Conservation (phyloP, 352 stramenopile genomes). For the Phytophthora boehmeriae region DNA sequence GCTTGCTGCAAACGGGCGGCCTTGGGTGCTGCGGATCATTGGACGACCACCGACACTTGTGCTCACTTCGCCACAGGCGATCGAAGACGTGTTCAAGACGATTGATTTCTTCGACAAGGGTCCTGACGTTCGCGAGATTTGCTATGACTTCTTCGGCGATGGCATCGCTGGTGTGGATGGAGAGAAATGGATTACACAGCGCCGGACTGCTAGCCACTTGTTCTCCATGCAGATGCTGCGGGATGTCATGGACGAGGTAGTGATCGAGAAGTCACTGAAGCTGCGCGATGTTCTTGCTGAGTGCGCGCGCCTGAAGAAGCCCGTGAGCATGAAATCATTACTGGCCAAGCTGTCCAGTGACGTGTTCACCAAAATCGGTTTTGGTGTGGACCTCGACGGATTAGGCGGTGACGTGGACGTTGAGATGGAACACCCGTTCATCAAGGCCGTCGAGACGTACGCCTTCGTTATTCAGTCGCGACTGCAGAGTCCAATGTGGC, state of each 20-base stretch:
- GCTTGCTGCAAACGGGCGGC: slow-evolving; percentile 28
- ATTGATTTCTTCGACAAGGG: slow-evolving; percentile 60
- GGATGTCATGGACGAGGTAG: slow-evolving; percentile 48
- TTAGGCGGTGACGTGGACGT: slow-evolving; percentile 27
- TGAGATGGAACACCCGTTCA: slow-evolving; percentile 32
- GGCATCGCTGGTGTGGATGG: slow-evolving; percentile 61
- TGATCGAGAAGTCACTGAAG: slow-evolving; percentile 33
- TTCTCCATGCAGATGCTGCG: slow-evolving; percentile 62
- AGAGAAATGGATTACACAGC: slow-evolving; percentile 57
- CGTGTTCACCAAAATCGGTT: slow-evolving; percentile 36
- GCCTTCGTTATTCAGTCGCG: slow-evolving; percentile 28
- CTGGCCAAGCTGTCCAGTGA: slow-evolving; percentile 30
- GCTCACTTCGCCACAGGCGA: slow-evolving; percentile 22
- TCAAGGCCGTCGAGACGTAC: slow-evolving; percentile 32
- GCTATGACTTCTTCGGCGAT: slow-evolving; percentile 48
- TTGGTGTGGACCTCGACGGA: slow-evolving; percentile 35
- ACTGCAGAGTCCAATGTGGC: slow-evolving; percentile 35
- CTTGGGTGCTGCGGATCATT: slow-evolving; percentile 47
- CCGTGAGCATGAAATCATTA: slow-evolving; percentile 37
- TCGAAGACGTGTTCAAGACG: slow-evolving; percentile 36
- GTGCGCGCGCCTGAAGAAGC: slow-evolving; percentile 8
- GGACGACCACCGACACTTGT: slow-evolving; percentile 30
- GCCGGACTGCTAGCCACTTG: slow-evolving; percentile 83
- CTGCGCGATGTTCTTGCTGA: slow-evolving; percentile 32
- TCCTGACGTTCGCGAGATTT: slow-evolving; percentile 21